phyloP scores from a whole-genome alignment of 192 early-diverging fungal species.

The Umbelopsis ramanniana region DNA sequence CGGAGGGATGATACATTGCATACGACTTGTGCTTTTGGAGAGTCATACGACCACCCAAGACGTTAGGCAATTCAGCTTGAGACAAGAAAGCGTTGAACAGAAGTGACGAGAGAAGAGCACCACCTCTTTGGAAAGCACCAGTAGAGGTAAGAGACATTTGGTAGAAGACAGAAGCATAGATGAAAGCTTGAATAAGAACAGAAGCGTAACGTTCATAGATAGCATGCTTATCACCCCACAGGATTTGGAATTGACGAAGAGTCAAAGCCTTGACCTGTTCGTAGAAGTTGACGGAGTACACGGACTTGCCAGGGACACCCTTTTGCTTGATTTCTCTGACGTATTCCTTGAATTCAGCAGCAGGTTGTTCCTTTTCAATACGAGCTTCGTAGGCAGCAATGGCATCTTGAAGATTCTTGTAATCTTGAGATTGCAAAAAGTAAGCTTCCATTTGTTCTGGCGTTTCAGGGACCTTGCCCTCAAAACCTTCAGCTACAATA shows the following conservation, averaged over 20 bases:
- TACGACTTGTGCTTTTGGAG: constrained; percentile 81
- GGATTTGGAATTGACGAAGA: constrained; percentile 63
- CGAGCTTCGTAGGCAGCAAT: constrained; percentile 47
- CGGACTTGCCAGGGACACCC: constrained; percentile 49
- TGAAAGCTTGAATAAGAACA: constrained; percentile 67
- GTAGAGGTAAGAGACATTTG: constrained; percentile 52
- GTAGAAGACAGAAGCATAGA: constrained; percentile 72
- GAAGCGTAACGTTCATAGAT: constrained; percentile 51
- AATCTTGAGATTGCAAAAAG: constrained; percentile 51
- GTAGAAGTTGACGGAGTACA: constrained; percentile 67
- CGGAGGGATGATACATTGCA: constrained; percentile 66
- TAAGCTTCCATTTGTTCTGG: constrained; percentile 65
- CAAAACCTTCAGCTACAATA: constrained; percentile 50
- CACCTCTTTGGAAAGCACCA: constrained; percentile 79
- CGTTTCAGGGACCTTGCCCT: constrained; percentile 55
- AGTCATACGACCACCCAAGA: constrained; percentile 72
- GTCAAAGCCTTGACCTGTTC: constrained; percentile 63
- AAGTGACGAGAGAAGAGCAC: constrained; percentile 67
- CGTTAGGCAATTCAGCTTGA: constrained; percentile 71
- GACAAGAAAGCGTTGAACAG: constrained; percentile 60
- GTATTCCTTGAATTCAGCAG: constrained; percentile 45
- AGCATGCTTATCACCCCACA: constrained; percentile 52
- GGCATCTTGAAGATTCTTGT: constrained; percentile 38
- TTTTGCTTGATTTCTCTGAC: constrained; percentile 60
- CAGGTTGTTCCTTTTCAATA: constrained; percentile 27